These are phyloP conservation scores for Leonotis leonurus DNA, from an alignment of 257 asterid genomes.

Conservation along the genomic window DNA sequence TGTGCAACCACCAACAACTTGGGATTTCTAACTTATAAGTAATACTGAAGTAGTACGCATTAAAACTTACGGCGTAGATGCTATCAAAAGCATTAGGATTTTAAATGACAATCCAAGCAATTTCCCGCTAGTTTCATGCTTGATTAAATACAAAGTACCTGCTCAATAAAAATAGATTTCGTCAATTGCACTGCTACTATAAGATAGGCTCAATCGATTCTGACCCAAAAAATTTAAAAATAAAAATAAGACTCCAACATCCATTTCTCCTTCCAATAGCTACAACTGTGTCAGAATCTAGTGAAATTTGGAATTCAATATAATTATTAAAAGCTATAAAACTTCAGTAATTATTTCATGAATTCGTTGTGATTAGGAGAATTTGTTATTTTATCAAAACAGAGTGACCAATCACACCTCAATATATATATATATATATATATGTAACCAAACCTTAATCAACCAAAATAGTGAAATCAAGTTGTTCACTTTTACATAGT, in stretches of 20 bases:
- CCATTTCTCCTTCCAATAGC: too few species aligned
- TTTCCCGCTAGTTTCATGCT: conserved; percentile 58
- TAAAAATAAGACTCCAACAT: too few species aligned
- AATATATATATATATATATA: neutral
- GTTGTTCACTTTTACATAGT: neutral
- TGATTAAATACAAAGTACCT: conserved; percentile 73
- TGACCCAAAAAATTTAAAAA: neutral
- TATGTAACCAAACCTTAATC: neutral
- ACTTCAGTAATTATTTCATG: neutral
- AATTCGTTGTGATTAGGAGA: neutral
- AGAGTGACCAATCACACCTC: neutral
- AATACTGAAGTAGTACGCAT: conserved; percentile 11
- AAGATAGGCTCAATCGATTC: too few species aligned
- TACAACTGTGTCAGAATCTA: too few species aligned
- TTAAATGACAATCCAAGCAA: conserved; percentile 70
- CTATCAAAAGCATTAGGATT: conserved; percentile 64
- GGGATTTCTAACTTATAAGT: neutral
- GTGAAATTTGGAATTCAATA: neutral
- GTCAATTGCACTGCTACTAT: neutral
- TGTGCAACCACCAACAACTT: neutral
- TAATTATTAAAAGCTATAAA: neutral
- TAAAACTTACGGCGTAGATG: conserved; percentile 88
- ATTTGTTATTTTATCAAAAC: neutral
- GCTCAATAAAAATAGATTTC: conserved; percentile 2
- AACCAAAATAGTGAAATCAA: neutral